phyloP scores from a whole-genome alignment of 2,329 filamentous ascomycete genomes.

The Fusarium praegraminearum region DNA sequence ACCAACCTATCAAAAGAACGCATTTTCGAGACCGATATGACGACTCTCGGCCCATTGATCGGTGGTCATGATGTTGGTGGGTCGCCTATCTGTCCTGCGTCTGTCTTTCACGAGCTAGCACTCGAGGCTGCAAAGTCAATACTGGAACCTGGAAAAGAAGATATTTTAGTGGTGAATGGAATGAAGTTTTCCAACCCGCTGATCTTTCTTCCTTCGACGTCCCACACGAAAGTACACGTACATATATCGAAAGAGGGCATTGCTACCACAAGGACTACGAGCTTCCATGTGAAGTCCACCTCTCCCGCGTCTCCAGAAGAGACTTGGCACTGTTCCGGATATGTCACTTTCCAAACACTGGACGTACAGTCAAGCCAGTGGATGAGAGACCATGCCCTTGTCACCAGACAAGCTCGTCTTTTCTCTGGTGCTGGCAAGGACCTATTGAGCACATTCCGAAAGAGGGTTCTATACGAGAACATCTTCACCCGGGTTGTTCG shows the following conservation, averaged over 20 bases:
- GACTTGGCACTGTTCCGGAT: background rate
- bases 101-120: constrained; percentile 10
- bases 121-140: background rate
- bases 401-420: background rate
- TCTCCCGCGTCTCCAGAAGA: background rate
- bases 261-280: background rate
- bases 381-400: constrained; percentile 1
- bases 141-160: background rate
- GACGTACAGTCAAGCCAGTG: background rate
- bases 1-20: background rate
- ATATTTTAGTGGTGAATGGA: background rate
- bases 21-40: constrained; percentile 4
- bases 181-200: background rate
- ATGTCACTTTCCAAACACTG: background rate
- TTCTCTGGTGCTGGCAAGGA: constrained; percentile 1
- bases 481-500: background rate
- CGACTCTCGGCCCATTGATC: background rate
- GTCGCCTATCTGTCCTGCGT: constrained; percentile 1
- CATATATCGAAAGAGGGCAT: background rate
- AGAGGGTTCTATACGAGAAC: background rate
- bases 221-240: background rate
- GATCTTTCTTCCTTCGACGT: background rate
- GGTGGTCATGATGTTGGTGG: constrained; percentile 8
- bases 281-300: background rate
- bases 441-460: background rate